A percentile compares a stretch with the other conserved stretches of the same genome.
Conservation (phyloP, 2,329 filamentous ascomycete genomes). For the Escovopsis sp. region DNA sequence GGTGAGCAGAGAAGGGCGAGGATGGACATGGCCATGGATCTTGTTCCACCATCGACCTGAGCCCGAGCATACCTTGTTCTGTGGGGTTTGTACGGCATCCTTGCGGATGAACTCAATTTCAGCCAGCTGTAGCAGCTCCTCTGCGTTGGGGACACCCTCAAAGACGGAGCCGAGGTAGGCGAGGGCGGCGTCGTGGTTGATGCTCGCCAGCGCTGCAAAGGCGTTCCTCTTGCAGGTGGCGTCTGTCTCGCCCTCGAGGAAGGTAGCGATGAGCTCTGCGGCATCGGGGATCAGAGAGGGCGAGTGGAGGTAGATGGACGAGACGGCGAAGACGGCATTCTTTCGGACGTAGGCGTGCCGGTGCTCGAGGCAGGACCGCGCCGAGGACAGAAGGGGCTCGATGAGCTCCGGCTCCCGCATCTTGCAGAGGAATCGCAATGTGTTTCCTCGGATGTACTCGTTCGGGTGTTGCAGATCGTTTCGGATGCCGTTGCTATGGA, state of each 20-base stretch:
- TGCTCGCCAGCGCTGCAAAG: constrained; percentile 78
- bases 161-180: constrained; percentile 80
- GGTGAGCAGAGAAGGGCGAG: not conserved
- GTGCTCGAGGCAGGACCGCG: constrained; percentile 84
- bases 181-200: constrained; percentile 86
- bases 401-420: constrained; percentile 90
- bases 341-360: constrained; percentile 96
- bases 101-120: constrained; percentile 97
- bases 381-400: constrained; percentile 85
- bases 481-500: constrained; percentile 77
- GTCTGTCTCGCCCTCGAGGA: constrained; percentile 83
- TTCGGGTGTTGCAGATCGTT: constrained; percentile 96
- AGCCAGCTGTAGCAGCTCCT: constrained; percentile 83
- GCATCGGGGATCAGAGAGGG: constrained; percentile 90
- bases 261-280: constrained; percentile 76
- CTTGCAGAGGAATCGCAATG: constrained; percentile 94
- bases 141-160: constrained; percentile 84
- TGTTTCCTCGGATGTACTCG: constrained; percentile 96
- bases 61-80: constrained; percentile 59
- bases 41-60: too few species aligned
- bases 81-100: constrained; percentile 84
- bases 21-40: too few species aligned
- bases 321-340: constrained; percentile 89
- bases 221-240: constrained; percentile 96
- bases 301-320: constrained; percentile 83